Evolutionary conservation across 2,329 filamentous ascomycete genomes (phyloP).

Genomic region (Stromatinia cepivora): DNA sequence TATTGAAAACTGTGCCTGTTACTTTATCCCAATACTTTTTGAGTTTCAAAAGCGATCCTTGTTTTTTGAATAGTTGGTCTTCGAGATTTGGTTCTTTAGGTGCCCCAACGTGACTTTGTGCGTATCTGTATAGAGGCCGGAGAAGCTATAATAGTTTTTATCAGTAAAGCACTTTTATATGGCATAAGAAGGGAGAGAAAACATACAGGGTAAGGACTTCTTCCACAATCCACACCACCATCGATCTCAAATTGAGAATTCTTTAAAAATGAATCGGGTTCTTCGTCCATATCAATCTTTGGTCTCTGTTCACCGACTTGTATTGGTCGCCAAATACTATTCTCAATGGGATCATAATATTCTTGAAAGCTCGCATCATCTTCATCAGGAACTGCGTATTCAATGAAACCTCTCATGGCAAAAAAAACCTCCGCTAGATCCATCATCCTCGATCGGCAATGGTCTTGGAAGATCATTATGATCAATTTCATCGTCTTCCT

Average conservation of each 20-base stretch:
- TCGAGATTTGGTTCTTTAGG: neutral
- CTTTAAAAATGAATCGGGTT: conserved; percentile 22
- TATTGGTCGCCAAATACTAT: conserved; percentile 38
- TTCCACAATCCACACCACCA: conserved; percentile 39
- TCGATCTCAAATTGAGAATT: conserved; percentile 29
- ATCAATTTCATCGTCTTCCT: neutral
- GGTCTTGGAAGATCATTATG: neutral
- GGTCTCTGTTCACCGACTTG: conserved; percentile 31
- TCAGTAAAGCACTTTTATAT: neutral
- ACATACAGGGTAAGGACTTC: conserved; percentile 36
- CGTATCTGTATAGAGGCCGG: conserved; percentile 29
- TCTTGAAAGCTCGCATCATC: conserved; percentile 16
- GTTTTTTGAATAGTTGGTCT: neutral
- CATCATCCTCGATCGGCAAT: conserved; percentile 21
- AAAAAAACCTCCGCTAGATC: conserved; percentile 29
- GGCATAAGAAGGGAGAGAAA: neutral
- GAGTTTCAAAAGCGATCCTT: conserved; percentile 6
- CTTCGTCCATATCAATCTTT: conserved; percentile 32
- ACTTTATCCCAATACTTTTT: conserved; percentile 38
- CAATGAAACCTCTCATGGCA: conserved; percentile 30
- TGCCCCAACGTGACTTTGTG: conserved; percentile 10
- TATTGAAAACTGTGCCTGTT: conserved; percentile 38
- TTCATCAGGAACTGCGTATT: conserved; percentile 23
- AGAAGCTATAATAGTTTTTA: conserved; percentile 19
- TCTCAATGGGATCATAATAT: conserved; percentile 29